Evolutionary conservation across 148 eudicot genomes (phyloP).

Genomic region (Dianthus caryophyllus): DNA sequence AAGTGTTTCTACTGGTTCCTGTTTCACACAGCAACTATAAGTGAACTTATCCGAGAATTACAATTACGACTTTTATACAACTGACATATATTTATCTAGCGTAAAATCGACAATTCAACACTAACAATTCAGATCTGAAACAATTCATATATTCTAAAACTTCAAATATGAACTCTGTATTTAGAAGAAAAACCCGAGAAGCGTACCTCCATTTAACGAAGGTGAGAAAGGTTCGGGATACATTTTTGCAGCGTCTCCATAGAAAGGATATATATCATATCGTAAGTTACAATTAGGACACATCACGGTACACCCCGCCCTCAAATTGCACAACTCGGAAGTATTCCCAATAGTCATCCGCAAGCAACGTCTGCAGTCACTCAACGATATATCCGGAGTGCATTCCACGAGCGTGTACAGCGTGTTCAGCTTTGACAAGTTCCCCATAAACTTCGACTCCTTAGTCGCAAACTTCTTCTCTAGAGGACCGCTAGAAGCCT

Average conservation of each 20-base stretch:
- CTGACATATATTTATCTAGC: neutral
- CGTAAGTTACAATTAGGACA: conserved; percentile 36
- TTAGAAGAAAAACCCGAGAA: neutral
- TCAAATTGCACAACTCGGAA: conserved; percentile 28
- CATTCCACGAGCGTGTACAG: conserved; percentile 30
- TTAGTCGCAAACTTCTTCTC: conserved; percentile 28
- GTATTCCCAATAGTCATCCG: conserved; percentile 31
- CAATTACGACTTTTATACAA: neutral
- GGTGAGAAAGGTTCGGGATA: conserved; percentile 7
- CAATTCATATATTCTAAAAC: neutral
- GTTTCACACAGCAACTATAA: conserved; percentile 13
- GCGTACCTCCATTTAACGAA: conserved; percentile 15
- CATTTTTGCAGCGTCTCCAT: conserved; percentile 17
- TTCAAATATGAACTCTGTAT: neutral
- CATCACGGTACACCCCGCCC: conserved; percentile 40
- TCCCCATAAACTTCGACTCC: conserved; percentile 24
- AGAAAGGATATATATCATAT: conserved; percentile 32
- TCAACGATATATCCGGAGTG: conserved; percentile 31
- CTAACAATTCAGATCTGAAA: neutral
- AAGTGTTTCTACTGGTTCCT: conserved; percentile 15
- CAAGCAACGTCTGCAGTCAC: conserved; percentile 25
- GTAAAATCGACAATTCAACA: neutral
- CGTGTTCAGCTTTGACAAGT: conserved; percentile 20
- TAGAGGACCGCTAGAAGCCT: conserved; percentile 24
- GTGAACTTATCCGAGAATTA: neutral